Percentiles rank a stretch among this genome's conserved stretches.
These are phyloP conservation scores for Saccharomycopsis sp. DNA, from an alignment of 805 yeast genomes.

Conservation along the genomic window DNA sequence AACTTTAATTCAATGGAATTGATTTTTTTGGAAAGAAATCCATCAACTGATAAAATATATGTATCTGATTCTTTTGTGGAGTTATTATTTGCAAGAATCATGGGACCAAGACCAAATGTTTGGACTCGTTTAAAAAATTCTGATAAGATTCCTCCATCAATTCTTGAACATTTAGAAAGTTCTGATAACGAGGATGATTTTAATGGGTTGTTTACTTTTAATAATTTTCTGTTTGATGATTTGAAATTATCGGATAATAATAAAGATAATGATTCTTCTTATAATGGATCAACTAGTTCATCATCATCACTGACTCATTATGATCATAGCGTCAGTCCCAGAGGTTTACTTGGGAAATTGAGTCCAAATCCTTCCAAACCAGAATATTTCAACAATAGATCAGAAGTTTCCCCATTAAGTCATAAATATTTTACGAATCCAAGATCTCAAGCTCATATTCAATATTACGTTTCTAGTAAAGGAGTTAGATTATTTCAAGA, in stretches of 20 bases:
- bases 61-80: constrained; percentile 56
- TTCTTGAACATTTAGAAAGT: constrained; percentile 14
- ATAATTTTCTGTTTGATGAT: constrained; percentile 8
- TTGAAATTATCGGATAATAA: background rate
- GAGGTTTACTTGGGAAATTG: too few species aligned
- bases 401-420: constrained; percentile 60
- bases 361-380: background rate
- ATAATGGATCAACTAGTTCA: background rate
- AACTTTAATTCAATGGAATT: constrained; percentile 63
- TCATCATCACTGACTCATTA: too few species aligned
- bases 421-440: constrained; percentile 82
- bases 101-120: constrained; percentile 60
- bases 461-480: constrained; percentile 56
- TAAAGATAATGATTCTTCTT: background rate
- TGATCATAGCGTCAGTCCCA: too few species aligned
- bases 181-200: constrained; percentile 21
- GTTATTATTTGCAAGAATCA: constrained; percentile 47
- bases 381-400: background rate
- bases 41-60: constrained; percentile 44
- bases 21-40: constrained; percentile 55
- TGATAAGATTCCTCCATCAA: constrained; percentile 32
- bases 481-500: constrained; percentile 55
- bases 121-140: constrained; percentile 52
- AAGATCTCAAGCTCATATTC: constrained; percentile 71
- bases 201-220: constrained; percentile 23